Percentiles rank a stretch among this genome's conserved stretches.
phyloP scores from a whole-genome alignment of 306 rosid genomes.

The Adenanthera pavonina region DNA sequence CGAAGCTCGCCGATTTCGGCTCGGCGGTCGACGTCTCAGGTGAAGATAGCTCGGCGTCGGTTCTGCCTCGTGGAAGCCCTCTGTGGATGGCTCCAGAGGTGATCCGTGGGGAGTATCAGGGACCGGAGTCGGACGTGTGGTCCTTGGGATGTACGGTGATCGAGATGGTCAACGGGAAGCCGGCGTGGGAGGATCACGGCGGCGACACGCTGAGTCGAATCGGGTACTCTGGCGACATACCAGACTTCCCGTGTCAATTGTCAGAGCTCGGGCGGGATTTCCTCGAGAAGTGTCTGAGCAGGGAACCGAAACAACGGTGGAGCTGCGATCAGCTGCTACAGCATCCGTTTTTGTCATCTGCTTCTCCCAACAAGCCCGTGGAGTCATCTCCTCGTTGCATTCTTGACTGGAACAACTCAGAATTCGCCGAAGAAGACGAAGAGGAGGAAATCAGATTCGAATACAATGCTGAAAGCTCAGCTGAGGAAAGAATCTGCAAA shows the following conservation, averaged over 20 bases:
- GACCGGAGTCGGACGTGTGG: slow-evolving; percentile 80
- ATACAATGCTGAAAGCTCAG: slow-evolving; percentile 6
- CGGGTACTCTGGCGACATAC: slow-evolving; percentile 53
- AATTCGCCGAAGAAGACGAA: slow-evolving; percentile 38
- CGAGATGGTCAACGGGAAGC: slow-evolving; percentile 72
- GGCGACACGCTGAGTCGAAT: slow-evolving; percentile 56
- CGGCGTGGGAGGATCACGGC: slow-evolving; percentile 69
- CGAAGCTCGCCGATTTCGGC: slow-evolving; percentile 77
- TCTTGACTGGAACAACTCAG: slow-evolving; percentile 59
- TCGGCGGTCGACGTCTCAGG: slow-evolving; percentile 43
- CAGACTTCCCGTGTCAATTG: slow-evolving; percentile 49
- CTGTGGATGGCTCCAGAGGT: slow-evolving; percentile 94
- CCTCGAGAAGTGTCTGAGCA: slow-evolving; percentile 59
- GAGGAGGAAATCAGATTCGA: slow-evolving; percentile 21
- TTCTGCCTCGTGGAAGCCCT: slow-evolving; percentile 71
- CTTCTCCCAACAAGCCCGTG: not conserved
- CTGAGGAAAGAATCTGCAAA: slow-evolving; percentile 47
- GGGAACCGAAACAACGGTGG: slow-evolving; percentile 62
- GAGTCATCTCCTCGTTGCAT: slow-evolving; percentile 74
- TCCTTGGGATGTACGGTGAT: slow-evolving; percentile 78
- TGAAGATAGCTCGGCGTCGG: not conserved
- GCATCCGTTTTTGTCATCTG: slow-evolving; percentile 63
- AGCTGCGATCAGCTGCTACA: slow-evolving; percentile 71
- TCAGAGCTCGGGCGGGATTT: slow-evolving; percentile 66
- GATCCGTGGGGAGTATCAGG: slow-evolving; percentile 62